Percentiles rank a stretch among this genome's conserved stretches.
These are phyloP conservation scores for Lunasporangiospora selenospora DNA, from an alignment of 192 early-diverging fungal genomes.

Conservation along the genomic window DNA sequence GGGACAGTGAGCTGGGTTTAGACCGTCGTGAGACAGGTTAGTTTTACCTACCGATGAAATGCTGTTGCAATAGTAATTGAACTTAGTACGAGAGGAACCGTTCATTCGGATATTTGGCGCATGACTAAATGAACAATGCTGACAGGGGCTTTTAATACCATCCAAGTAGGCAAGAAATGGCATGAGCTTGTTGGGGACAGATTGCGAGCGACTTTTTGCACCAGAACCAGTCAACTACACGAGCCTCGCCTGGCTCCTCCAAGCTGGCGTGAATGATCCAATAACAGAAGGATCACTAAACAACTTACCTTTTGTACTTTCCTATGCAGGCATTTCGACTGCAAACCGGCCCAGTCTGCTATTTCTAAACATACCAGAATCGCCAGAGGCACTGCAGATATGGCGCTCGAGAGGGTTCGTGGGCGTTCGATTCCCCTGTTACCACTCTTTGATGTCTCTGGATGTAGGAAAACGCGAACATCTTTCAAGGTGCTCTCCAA, in stretches of 20 bases:
- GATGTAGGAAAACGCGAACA: constrained; percentile 34
- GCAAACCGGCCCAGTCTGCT: constrained; percentile 12
- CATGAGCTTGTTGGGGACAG: constrained; percentile 4
- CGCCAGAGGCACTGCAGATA: constrained; percentile 9
- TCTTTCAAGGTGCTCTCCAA: constrained; percentile 25
- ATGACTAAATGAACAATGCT: too few species aligned
- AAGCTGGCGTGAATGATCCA: constrained; percentile 2
- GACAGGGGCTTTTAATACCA: too few species aligned
- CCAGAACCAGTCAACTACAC: background rate
- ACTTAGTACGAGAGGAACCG: too few species aligned
- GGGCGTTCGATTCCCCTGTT: constrained; percentile 5
- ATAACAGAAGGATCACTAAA: constrained; percentile 11
- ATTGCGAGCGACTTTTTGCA: constrained; percentile 9
- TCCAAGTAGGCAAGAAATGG: too few species aligned
- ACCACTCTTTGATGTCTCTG: constrained; percentile 13
- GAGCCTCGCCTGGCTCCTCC: constrained; percentile 3
- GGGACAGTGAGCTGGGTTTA: constrained; percentile 92
- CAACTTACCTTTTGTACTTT: background rate
- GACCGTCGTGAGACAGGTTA: constrained; percentile 95
- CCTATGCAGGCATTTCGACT: background rate
- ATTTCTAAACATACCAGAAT: constrained; percentile 31
- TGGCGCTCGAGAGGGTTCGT: constrained; percentile 9
- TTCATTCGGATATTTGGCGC: too few species aligned
- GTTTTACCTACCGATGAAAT: too few species aligned
- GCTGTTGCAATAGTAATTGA: too few species aligned